Conservation (phyloP, 2,329 filamentous ascomycete genomes). For the Harringtonia lauricola region DNA sequence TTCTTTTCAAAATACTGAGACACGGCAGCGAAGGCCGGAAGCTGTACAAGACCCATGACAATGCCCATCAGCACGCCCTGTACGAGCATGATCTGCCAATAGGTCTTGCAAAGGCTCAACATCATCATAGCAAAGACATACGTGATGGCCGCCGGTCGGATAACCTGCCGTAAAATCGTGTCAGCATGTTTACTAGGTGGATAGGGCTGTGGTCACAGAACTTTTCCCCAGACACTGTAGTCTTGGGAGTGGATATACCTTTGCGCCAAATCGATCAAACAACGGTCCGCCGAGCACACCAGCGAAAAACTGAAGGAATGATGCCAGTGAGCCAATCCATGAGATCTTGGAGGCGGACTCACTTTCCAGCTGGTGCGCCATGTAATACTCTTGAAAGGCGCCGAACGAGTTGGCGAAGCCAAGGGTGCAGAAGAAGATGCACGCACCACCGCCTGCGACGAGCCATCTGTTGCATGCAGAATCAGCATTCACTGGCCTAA, state of each 20-base stretch:
- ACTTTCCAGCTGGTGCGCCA: conserved; percentile 19
- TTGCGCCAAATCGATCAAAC: conserved; percentile 26
- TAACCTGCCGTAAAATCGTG: conserved; percentile 33
- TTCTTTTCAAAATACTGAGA: conserved; percentile 27
- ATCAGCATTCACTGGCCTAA: no score
- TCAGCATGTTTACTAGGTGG: neutral
- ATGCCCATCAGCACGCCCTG: conserved; percentile 26
- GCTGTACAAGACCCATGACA: conserved; percentile 20
- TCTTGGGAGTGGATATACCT: no score
- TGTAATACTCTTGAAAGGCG: conserved; percentile 24
- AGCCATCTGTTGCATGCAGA: no score
- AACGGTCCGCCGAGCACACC: conserved; percentile 20
- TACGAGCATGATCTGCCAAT: conserved; percentile 29
- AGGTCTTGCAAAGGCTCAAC: conserved; percentile 22
- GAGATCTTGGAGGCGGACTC: conserved; percentile 21
- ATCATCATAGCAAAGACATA: conserved; percentile 33
- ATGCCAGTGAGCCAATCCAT: conserved; percentile 28
- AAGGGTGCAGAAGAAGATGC: conserved; percentile 21
- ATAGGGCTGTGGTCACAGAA: no score
- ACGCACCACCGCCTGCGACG: conserved; percentile 13
- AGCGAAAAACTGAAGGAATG: conserved; percentile 18
- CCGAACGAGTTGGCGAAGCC: conserved; percentile 27
- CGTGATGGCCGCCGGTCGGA: conserved; percentile 41
- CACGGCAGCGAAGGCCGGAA: conserved; percentile 25
- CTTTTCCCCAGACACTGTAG: no score